Evolutionary conservation across 2,329 filamentous ascomycete species (phyloP).

Genomic region (Daldinia sp.): DNA sequence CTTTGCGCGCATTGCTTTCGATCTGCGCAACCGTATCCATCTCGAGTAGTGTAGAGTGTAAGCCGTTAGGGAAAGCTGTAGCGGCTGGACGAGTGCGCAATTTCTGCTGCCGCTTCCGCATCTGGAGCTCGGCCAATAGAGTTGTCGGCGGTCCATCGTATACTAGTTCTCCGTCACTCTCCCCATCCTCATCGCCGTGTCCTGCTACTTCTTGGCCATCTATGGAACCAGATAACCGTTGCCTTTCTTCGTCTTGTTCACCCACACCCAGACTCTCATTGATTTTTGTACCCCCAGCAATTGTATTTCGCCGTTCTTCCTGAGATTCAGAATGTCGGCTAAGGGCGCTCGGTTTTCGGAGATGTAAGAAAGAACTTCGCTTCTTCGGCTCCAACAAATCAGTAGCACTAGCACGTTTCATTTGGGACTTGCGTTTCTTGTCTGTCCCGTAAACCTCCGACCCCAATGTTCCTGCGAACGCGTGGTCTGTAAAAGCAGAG

Average conservation of each 20-base stretch:
- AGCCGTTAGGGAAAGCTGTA: conserved; percentile 75
- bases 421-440: conserved; percentile 62
- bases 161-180: conserved; percentile 61
- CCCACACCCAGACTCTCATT: conserved; percentile 19
- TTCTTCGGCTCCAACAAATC: conserved; percentile 56
- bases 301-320: conserved; percentile 42
- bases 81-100: conserved; percentile 78
- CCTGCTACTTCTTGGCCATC: conserved; percentile 54
- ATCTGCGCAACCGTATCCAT: conserved; percentile 91
- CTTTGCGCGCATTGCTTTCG: conserved; percentile 79
- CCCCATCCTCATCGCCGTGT: conserved; percentile 60
- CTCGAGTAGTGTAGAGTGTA: conserved; percentile 90
- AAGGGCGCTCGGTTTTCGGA: conserved; percentile 57
- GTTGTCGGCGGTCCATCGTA: conserved; percentile 86
- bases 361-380: conserved; percentile 62
- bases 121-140: conserved; percentile 88
- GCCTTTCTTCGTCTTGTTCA: conserved; percentile 47
- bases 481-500: conserved; percentile 90
- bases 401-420: conserved; percentile 46
- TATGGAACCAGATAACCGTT: conserved; percentile 44
- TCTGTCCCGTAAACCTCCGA: conserved; percentile 77
- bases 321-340: conserved; percentile 47
- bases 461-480: conserved; percentile 81
- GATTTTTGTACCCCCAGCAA: conserved; percentile 25
- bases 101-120: conserved; percentile 90